These are phyloP conservation scores for Apiospora rasikravindrae DNA, from an alignment of 2,329 filamentous ascomycete genomes.

Conservation along the genomic window DNA sequence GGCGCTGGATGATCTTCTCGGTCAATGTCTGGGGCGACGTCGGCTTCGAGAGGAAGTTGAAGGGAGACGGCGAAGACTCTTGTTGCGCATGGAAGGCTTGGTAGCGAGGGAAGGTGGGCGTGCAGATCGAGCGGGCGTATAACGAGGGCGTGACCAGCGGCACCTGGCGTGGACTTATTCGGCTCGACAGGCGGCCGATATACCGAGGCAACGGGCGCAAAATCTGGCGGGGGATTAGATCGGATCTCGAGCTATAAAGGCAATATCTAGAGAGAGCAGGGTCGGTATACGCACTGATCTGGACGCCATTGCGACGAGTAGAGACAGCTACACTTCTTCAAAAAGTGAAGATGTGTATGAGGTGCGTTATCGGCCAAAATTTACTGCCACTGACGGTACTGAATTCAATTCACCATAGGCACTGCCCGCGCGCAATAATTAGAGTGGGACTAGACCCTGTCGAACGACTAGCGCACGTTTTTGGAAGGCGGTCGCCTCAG, in stretches of 20 bases:
- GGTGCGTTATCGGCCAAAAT: conserved; percentile 12
- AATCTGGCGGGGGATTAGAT: neutral
- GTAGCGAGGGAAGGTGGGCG: conserved; percentile 11
- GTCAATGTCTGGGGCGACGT: conserved; percentile 20
- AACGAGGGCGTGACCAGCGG: neutral
- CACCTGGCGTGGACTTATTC: neutral
- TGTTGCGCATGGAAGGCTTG: conserved; percentile 18
- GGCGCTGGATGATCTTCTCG: conserved; percentile 22
- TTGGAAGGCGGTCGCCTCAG: neutral
- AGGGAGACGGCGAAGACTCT: neutral
- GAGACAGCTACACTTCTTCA: neutral
- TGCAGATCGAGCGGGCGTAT: conserved; percentile 2
- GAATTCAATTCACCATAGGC: neutral
- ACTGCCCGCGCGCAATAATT: neutral
- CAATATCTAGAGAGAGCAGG: neutral
- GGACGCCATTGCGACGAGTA: conserved; percentile 2
- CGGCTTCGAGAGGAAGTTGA: neutral
- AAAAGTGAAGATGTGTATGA: neutral
- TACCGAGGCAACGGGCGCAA: conserved; percentile 12
- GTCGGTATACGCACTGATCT: neutral
- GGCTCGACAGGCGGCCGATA: conserved; percentile 13
- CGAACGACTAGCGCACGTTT: neutral
- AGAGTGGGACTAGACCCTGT: neutral
- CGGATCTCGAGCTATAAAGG: neutral
- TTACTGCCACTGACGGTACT: neutral